A percentile compares a stretch with the other conserved stretches of the same genome.
phyloP scores from a whole-genome alignment of 805 yeast genomes.

The Lipomyces japonicus region DNA sequence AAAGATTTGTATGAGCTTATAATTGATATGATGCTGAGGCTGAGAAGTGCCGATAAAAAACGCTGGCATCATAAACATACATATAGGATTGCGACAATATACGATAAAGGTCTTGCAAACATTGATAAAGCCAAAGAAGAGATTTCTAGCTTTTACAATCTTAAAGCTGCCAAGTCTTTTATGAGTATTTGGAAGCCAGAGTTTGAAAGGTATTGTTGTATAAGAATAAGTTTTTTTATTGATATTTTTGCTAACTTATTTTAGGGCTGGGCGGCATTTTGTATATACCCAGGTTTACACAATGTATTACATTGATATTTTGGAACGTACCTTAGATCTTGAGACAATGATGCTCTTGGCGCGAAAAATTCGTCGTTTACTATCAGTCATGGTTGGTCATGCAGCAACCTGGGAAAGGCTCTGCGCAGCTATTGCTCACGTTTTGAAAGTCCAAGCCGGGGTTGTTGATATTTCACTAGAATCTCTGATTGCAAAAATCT shows the following conservation, averaged over 20 bases:
- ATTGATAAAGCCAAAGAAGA: constrained; percentile 56
- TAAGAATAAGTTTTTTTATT: neutral
- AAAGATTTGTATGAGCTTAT: constrained; percentile 4
- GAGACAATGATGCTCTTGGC: constrained; percentile 56
- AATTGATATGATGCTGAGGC: constrained; percentile 6
- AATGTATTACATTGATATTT: constrained; percentile 54
- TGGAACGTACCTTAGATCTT: constrained; percentile 53
- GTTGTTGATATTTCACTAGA: constrained; percentile 31
- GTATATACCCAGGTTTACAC: constrained; percentile 70
- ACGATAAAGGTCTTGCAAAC: constrained; percentile 53
- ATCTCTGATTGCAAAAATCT: constrained; percentile 25
- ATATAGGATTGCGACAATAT: constrained; percentile 63
- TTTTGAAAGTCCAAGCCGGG: constrained; percentile 43
- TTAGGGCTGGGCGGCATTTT: constrained; percentile 81
- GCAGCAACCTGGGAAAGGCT: constrained; percentile 63
- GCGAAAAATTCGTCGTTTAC: constrained; percentile 72
- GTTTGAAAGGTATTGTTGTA: constrained; percentile 54
- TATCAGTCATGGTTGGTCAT: constrained; percentile 68
- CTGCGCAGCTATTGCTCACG: constrained; percentile 46
- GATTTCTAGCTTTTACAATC: constrained; percentile 58
- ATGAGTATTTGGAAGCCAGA: constrained; percentile 94
- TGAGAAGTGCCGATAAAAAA: constrained; percentile 56
- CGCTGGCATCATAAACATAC: constrained; percentile 90
- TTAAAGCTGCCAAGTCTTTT: constrained; percentile 67
- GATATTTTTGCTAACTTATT: neutral